These are phyloP conservation scores for Saccharomyces jurei DNA, from an alignment of 805 yeast genomes.

Conservation along the genomic window DNA sequence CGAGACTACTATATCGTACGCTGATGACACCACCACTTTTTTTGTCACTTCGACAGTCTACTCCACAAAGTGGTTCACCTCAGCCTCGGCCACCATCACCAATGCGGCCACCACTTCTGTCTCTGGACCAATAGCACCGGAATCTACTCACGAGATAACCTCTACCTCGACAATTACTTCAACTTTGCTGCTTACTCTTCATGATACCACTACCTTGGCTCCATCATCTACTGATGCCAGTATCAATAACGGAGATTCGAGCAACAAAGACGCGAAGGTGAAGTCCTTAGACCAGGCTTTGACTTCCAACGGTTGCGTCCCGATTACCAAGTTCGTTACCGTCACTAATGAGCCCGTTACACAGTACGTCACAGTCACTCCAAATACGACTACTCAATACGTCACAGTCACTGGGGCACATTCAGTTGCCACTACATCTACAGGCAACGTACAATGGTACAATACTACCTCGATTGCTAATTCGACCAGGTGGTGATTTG, in stretches of 20 bases:
- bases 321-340: constrained; percentile 15
- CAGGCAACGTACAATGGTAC: not conserved
- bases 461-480: not conserved
- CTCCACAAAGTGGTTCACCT: constrained; percentile 17
- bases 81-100: not conserved
- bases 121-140: not conserved
- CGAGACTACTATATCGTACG: constrained; percentile 13
- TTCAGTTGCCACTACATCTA: not conserved
- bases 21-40: constrained; percentile 21
- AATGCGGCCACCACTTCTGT: not conserved
- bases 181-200: constrained; percentile 3
- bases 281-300: not conserved
- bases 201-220: not conserved
- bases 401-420: constrained; percentile 5
- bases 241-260: not conserved
- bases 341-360: constrained; percentile 17
- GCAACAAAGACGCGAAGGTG: not conserved
- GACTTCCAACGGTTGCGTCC: constrained; percentile 10
- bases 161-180: constrained; percentile 19
- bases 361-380: constrained; percentile 6
- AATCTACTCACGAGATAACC: not conserved
- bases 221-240: not conserved
- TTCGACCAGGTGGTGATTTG: not conserved
- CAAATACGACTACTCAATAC: constrained; percentile 1
- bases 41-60: constrained; percentile 19